phyloP scores from a whole-genome alignment of 805 yeast genomes.

The Clavispora carvajalis region DNA sequence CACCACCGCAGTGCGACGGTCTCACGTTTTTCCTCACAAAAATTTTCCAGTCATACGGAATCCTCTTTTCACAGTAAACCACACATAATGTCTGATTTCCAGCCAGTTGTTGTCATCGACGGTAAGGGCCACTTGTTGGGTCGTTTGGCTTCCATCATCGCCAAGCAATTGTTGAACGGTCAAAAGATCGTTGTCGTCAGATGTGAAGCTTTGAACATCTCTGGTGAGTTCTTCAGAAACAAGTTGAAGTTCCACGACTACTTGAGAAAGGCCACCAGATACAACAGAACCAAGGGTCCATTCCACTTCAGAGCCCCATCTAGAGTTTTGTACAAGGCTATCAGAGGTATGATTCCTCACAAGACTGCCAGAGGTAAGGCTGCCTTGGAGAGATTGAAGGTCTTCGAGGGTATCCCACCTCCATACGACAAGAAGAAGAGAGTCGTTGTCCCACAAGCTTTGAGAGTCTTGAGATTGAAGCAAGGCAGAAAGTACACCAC shows the following conservation, averaged over 20 bases:
- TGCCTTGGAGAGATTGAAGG: conserved; percentile 98
- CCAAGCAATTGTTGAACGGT: conserved; percentile 97
- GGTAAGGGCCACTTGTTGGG: conserved; percentile 99
- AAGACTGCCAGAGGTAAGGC: conserved; percentile 99
- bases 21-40: conserved; percentile 11
- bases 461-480: conserved; percentile 97
- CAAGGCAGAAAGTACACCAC: conserved; percentile 99
- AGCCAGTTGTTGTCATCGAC: conserved; percentile 97
- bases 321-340: conserved; percentile 98
- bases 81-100: conserved; percentile 68
- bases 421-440: conserved; percentile 99
- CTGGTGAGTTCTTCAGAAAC: conserved; percentile 99
- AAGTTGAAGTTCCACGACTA: conserved; percentile 99
- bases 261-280: conserved; percentile 98
- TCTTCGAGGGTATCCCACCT: conserved; percentile 99
- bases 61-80: conserved; percentile 7
- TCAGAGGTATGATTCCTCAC: conserved; percentile 99
- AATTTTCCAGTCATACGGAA: conserved; percentile 7
- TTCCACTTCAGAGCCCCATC: conserved; percentile 99
- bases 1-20: conserved; percentile 1
- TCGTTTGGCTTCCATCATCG: conserved; percentile 97
- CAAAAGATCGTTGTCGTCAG: conserved; percentile 97
- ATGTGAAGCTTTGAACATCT: conserved; percentile 95
- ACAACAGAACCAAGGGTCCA: conserved; percentile 98
- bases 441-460: conserved; percentile 99